These are phyloP conservation scores for Eimeria zaria DNA, from an alignment of 169 alveolate species.

Conservation along the genomic window DNA sequence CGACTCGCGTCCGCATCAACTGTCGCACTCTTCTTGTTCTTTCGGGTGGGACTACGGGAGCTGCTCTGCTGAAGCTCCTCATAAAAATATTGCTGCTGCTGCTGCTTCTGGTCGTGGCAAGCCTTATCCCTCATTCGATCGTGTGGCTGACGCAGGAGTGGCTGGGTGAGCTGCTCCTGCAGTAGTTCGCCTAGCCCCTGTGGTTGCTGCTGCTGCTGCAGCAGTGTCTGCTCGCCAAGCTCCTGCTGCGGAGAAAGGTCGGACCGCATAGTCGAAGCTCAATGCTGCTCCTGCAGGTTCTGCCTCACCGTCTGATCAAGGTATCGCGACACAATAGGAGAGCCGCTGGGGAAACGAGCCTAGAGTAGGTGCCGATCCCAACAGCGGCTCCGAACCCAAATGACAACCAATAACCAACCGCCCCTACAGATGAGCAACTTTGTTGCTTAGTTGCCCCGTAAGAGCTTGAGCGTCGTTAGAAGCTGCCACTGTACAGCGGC, in stretches of 20 bases:
- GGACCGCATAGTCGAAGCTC: constrained; percentile 8
- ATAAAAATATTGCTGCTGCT: constrained; percentile 8
- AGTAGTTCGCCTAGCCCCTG: too few relatives aligned
- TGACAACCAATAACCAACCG: background rate
- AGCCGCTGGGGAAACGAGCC: background rate
- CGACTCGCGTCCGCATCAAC: background rate
- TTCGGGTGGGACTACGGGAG: constrained; percentile 3
- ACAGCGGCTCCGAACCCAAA: background rate
- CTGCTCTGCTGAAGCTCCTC: constrained; percentile 32
- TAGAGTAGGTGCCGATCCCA: background rate
- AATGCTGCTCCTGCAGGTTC: constrained; percentile 10
- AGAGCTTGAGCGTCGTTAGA: background rate
- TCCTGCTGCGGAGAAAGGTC: background rate
- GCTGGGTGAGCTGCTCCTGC: too few relatives aligned
- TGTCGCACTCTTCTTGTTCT: background rate
- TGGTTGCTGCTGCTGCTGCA: constrained; percentile 49
- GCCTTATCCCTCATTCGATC: background rate
- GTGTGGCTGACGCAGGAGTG: constrained; percentile 9
- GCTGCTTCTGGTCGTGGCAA: background rate
- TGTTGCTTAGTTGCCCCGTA: background rate
- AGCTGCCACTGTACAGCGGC: background rate
- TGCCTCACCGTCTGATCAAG: constrained; percentile 3
- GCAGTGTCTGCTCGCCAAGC: background rate
- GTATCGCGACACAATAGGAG: background rate
- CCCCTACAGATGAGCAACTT: background rate